These are phyloP conservation scores for Mrakia frigida DNA, from an alignment of 768 basidiomycete species.

Conservation along the genomic window DNA sequence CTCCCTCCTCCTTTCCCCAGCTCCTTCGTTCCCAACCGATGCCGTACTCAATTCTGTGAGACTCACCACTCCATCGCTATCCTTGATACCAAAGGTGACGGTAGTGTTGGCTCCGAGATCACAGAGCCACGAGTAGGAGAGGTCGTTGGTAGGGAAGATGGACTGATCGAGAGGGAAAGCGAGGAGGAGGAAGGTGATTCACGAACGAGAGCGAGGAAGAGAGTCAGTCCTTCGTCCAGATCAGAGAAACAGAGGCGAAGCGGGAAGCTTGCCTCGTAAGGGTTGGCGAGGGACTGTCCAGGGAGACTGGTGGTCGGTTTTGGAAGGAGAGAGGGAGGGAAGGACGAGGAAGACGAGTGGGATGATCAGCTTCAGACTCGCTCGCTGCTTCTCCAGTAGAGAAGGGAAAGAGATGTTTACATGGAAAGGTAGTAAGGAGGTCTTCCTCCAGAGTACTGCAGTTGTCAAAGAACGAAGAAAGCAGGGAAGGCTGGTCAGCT, in stretches of 20 bases:
- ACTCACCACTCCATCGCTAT: not conserved
- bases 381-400: not conserved
- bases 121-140: not conserved
- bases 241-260: not conserved
- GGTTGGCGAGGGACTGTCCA: slow-evolving; percentile 3
- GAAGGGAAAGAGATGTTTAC: not conserved
- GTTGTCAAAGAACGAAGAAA: not conserved
- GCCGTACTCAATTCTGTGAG: too few species aligned
- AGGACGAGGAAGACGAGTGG: not conserved
- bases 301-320: not conserved
- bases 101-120: not conserved
- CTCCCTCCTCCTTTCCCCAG: too few species aligned
- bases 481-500: not conserved
- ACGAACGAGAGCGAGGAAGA: not conserved
- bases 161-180: not conserved
- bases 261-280: not conserved
- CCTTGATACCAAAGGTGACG: slow-evolving; percentile 14
- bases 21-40: too few species aligned
- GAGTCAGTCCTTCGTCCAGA: not conserved
- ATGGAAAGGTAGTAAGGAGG: slow-evolving; percentile 4
- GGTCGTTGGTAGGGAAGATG: slow-evolving; percentile 12
- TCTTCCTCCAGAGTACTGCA: not conserved
- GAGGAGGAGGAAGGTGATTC: too few species aligned
- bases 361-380: not conserved
- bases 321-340: not conserved